Percentiles rank a stretch among this genome's conserved stretches.
Evolutionary conservation across 176 grass and related monocot genomes (phyloP).

Genomic region (Zoysia japonica): DNA sequence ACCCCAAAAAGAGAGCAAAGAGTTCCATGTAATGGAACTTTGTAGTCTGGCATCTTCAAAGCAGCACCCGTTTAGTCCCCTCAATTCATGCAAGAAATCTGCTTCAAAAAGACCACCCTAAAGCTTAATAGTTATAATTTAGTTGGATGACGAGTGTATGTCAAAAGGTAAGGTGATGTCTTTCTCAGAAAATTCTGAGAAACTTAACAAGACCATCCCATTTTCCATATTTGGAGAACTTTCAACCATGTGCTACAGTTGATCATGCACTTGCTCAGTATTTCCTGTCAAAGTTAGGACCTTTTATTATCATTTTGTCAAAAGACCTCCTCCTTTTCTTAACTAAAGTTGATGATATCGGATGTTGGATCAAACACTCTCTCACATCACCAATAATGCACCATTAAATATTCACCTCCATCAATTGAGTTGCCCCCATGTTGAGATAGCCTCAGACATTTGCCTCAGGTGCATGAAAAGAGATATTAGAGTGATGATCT

Average conservation of each 20-base stretch:
- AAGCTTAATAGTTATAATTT: not conserved
- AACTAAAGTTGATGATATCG: slow-evolving; percentile 17
- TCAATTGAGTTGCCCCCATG: slow-evolving; percentile 2
- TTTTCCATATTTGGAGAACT: slow-evolving; percentile 16
- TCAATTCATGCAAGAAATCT: not conserved
- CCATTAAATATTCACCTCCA: slow-evolving; percentile 17
- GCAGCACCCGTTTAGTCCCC: not conserved
- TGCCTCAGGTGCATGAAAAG: slow-evolving; percentile 20
- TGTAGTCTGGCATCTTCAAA: not conserved
- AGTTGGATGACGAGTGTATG: not conserved
- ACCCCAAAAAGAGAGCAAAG: not conserved
- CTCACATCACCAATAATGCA: slow-evolving; percentile 39
- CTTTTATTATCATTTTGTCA: slow-evolving; percentile 31
- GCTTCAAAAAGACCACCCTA: not conserved
- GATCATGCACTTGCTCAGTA: not conserved
- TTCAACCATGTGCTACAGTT: slow-evolving; percentile 8
- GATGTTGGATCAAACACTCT: slow-evolving; percentile 31
- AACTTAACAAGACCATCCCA: not conserved
- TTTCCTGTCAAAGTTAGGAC: slow-evolving; percentile 1
- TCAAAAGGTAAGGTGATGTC: not conserved
- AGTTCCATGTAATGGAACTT: not conserved
- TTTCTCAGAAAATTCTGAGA: not conserved
- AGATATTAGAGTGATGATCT: slow-evolving; percentile 16
- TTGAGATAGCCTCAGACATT: not conserved
- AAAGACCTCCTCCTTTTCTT: slow-evolving; percentile 27